Evolutionary conservation across 148 eudicot species (phyloP).

Genomic region (Nyssa sinensis): DNA sequence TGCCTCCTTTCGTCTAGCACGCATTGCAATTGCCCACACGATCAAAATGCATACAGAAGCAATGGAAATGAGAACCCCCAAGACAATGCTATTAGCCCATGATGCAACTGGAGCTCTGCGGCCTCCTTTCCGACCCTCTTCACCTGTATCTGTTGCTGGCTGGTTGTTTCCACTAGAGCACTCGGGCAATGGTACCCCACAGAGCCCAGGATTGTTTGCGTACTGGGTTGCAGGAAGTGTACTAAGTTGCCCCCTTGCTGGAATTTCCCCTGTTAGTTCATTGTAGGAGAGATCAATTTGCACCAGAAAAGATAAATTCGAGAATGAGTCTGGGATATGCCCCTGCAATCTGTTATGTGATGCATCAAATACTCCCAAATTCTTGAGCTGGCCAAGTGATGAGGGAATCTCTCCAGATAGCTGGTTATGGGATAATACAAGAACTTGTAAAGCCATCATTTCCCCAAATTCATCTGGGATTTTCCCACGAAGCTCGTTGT

Average conservation of each 20-base stretch:
- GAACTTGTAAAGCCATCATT: constrained; percentile 90
- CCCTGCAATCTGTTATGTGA: constrained; percentile 90
- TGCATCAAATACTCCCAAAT: constrained; percentile 89
- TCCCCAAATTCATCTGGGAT: constrained; percentile 91
- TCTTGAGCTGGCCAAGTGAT: constrained; percentile 81
- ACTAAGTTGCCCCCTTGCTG: constrained; percentile 84
- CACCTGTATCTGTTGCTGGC: constrained; percentile 23
- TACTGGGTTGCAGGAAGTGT: constrained; percentile 91
- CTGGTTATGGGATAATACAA: constrained; percentile 78
- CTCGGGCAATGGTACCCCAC: constrained; percentile 86
- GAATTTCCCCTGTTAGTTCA: constrained; percentile 81
- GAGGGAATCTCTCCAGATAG: constrained; percentile 83
- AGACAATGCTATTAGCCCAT: constrained; percentile 63
- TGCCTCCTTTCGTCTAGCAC: constrained; percentile 56
- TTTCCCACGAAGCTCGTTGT: constrained; percentile 76
- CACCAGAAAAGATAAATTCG: constrained; percentile 83
- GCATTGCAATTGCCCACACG: constrained; percentile 77
- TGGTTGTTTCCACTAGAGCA: constrained; percentile 39
- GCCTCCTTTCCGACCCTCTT: constrained; percentile 22
- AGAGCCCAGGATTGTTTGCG: constrained; percentile 83
- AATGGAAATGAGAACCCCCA: constrained; percentile 74
- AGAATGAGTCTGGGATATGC: constrained; percentile 82
- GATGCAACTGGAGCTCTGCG: constrained; percentile 36
- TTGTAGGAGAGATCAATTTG: constrained; percentile 90
- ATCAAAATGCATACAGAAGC: constrained; percentile 62